phyloP scores from a whole-genome alignment of 2,329 filamentous ascomycete species.

The Thyridium curvatum region DNA sequence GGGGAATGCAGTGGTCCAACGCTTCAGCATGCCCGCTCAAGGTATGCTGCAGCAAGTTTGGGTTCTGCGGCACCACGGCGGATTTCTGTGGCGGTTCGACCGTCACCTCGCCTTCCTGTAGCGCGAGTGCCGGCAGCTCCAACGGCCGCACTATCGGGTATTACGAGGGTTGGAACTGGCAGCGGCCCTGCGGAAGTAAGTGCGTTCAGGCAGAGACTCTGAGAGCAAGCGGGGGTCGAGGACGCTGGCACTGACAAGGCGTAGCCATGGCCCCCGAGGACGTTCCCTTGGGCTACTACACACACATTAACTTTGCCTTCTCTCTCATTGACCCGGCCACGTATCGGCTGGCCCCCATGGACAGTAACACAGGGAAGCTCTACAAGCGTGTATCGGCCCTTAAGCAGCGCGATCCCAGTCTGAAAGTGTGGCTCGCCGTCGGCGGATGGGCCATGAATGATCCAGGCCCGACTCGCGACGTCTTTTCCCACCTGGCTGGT shows the following conservation, averaged over 20 bases:
- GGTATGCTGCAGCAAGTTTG: conserved; percentile 26
- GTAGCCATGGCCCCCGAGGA: conserved; percentile 14
- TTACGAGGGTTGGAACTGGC: conserved; percentile 18
- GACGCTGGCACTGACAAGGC: too few species aligned
- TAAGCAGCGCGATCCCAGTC: neutral
- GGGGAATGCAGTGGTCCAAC: conserved; percentile 14
- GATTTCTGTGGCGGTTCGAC: conserved; percentile 17
- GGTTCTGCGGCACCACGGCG: conserved; percentile 24
- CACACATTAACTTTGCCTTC: conserved; percentile 29
- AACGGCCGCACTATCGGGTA: conserved; percentile 16
- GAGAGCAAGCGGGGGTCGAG: too few species aligned
- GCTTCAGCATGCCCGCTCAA: conserved; percentile 22
- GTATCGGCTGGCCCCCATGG: conserved; percentile 9
- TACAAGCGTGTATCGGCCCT: conserved; percentile 1
- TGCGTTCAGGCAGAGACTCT: too few species aligned
- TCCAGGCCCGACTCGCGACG: neutral
- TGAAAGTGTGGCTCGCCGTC: neutral
- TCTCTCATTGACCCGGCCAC: conserved; percentile 19
- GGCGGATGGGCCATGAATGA: conserved; percentile 1
- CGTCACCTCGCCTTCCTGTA: conserved; percentile 5
- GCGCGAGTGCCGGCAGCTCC: conserved; percentile 4
- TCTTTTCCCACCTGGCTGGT: conserved; percentile 5
- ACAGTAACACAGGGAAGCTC: neutral
- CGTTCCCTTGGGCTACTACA: conserved; percentile 15
- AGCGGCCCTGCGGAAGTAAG: conserved; percentile 13